These are phyloP conservation scores for Melanogaster broomeanus DNA, from an alignment of 768 basidiomycete genomes.

Conservation along the genomic window DNA sequence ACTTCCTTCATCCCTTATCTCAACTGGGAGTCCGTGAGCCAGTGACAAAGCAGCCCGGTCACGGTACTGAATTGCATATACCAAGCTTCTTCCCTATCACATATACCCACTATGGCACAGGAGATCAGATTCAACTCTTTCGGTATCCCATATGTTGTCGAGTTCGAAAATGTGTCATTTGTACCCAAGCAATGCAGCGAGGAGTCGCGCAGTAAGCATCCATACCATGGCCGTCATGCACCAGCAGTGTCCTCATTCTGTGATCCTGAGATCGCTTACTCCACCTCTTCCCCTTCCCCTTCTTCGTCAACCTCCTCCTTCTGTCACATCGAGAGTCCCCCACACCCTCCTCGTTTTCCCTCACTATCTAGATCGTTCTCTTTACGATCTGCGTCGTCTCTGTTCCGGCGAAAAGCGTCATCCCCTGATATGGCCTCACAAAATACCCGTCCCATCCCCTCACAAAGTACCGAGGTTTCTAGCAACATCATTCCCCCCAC, in stretches of 20 bases:
- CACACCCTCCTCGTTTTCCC: slow-evolving; percentile 9
- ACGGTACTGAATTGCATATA: neutral
- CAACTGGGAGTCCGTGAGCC: too few species aligned
- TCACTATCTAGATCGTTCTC: slow-evolving; percentile 15
- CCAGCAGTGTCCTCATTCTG: slow-evolving; percentile 1
- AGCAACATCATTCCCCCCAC: slow-evolving; percentile 5
- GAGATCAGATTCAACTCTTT: slow-evolving; percentile 31
- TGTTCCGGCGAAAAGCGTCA: slow-evolving; percentile 28
- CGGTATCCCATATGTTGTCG: slow-evolving; percentile 30
- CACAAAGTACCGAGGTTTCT: neutral
- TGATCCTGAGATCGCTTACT: slow-evolving; percentile 2
- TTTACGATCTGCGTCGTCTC: slow-evolving; percentile 16
- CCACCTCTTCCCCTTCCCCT: slow-evolving; percentile 3
- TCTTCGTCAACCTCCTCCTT: slow-evolving; percentile 27
- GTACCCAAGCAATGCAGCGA: neutral
- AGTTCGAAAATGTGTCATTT: slow-evolving; percentile 31
- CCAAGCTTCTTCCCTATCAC: neutral
- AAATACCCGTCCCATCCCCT: neutral
- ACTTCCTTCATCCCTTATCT: neutral
- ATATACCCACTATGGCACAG: slow-evolving; percentile 14
- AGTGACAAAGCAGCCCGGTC: neutral
- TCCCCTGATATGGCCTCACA: neutral
- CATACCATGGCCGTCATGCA: neutral
- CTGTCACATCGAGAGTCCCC: slow-evolving; percentile 26
- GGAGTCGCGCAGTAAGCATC: neutral